Conservation (phyloP, 1,284 basidiomycete species). For the Boletus mariae region DNA sequence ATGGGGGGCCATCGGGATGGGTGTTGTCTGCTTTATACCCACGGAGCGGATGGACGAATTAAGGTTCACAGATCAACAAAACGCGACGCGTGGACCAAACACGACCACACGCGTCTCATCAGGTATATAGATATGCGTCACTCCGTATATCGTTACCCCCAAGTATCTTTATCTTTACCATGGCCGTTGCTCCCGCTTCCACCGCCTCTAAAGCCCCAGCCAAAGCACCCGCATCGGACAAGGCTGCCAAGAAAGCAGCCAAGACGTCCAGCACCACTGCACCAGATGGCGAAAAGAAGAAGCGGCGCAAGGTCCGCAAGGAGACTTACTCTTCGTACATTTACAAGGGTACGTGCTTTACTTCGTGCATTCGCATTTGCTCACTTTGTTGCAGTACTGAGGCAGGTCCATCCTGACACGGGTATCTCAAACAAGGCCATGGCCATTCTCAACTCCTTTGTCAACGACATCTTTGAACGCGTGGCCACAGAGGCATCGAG, state of each 20-base stretch:
- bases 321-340: constrained; percentile 94
- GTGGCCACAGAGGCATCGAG: constrained; percentile 75
- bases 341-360: constrained; percentile 67
- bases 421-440: constrained; percentile 83
- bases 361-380: constrained; percentile 31
- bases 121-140: constrained; percentile 20
- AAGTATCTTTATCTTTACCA: constrained; percentile 38
- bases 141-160: constrained; percentile 10
- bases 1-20: constrained; percentile 2
- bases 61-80: constrained; percentile 38
- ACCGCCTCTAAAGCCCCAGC: constrained; percentile 84
- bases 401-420: constrained; percentile 77
- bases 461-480: constrained; percentile 75
- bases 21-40: constrained; percentile 29
- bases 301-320: constrained; percentile 83
- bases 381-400: constrained; percentile 57
- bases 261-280: constrained; percentile 56
- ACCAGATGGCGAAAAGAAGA: constrained; percentile 77
- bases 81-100: constrained; percentile 39
- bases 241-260: constrained; percentile 84
- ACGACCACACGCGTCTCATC: constrained; percentile 39
- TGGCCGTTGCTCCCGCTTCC: constrained; percentile 37
- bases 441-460: constrained; percentile 75
- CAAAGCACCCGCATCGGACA: constrained; percentile 66
- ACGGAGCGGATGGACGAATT: constrained; percentile 15